Evolutionary conservation across 352 stramenopile genomes (phyloP).

Genomic region (Thalassiosira mediterranea): DNA sequence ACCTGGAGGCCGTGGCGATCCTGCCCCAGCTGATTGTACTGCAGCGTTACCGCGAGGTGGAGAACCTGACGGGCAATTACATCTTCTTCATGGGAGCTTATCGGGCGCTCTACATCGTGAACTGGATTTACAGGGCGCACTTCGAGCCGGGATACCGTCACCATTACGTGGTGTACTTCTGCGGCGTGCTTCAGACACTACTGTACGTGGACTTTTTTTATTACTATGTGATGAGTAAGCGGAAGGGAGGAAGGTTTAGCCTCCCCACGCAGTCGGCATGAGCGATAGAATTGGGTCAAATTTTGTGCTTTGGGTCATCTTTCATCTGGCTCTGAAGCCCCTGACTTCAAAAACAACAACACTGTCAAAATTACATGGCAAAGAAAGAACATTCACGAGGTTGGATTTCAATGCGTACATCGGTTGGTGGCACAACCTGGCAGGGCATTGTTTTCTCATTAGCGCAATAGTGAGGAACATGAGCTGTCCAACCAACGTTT

Average conservation of each 20-base stretch:
- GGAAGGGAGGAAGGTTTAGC: slow-evolving; percentile 76
- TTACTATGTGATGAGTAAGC: slow-evolving; percentile 93
- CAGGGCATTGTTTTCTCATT: no score
- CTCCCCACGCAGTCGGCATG: no score
- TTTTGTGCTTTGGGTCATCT: no score
- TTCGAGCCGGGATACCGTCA: slow-evolving; percentile 96
- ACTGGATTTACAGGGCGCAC: slow-evolving; percentile 98
- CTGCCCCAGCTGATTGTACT: slow-evolving; percentile 99
- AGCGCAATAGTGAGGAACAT: no score
- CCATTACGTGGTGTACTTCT: slow-evolving; percentile 98
- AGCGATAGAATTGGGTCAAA: no score
- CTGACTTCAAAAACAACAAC: no score
- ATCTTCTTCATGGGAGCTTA: slow-evolving; percentile 98
- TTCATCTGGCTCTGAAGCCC: no score
- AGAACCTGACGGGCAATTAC: slow-evolving; percentile 99
- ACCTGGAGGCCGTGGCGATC: slow-evolving; percentile 98
- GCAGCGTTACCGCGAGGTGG: slow-evolving; percentile 96
- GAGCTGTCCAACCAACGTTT: no score
- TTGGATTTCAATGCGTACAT: no score
- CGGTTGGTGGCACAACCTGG: no score
- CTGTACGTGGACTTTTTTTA: slow-evolving; percentile 99
- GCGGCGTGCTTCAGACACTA: slow-evolving; percentile 96
- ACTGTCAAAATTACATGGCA: no score
- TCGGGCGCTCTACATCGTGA: slow-evolving; percentile 98
- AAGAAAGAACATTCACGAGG: no score